Evolutionary conservation across 2,329 filamentous ascomycete genomes (phyloP).

Genomic region (Aspergillus bombycis): DNA sequence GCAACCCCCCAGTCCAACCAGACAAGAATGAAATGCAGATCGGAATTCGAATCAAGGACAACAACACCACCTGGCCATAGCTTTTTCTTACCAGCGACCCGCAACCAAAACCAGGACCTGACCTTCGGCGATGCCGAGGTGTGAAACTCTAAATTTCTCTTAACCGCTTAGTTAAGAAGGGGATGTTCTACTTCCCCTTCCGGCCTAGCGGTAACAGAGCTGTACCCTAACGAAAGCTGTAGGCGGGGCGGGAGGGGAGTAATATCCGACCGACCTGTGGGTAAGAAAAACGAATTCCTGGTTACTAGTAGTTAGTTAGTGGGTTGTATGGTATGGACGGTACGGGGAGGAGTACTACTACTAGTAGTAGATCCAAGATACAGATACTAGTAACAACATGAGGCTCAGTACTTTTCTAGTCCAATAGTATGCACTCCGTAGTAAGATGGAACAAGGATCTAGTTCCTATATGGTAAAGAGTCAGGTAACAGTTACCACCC

Average conservation of each 20-base stretch:
- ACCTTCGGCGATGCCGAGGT: constrained; percentile 3
- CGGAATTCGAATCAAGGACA: constrained; percentile 1
- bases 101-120: not conserved
- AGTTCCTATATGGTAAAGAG: not conserved
- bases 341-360: no score
- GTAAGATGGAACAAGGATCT: no score
- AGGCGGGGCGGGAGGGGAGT: not conserved
- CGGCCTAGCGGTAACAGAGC: not conserved
- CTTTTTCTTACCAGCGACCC: not conserved
- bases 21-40: not conserved
- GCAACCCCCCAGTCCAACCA: no score
- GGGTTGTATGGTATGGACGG: not conserved
- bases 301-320: no score
- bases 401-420: not conserved
- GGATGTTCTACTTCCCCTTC: not conserved
- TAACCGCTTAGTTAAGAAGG: not conserved
- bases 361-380: no score
- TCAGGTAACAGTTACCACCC: not conserved
- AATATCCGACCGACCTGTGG: not conserved
- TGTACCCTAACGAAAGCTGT: not conserved
- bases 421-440: not conserved
- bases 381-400: not conserved
- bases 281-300: no score
- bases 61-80: not conserved
- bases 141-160: not conserved